These are phyloP conservation scores for Lentinula edodes DNA, from an alignment of 768 basidiomycete genomes.

Conservation along the genomic window DNA sequence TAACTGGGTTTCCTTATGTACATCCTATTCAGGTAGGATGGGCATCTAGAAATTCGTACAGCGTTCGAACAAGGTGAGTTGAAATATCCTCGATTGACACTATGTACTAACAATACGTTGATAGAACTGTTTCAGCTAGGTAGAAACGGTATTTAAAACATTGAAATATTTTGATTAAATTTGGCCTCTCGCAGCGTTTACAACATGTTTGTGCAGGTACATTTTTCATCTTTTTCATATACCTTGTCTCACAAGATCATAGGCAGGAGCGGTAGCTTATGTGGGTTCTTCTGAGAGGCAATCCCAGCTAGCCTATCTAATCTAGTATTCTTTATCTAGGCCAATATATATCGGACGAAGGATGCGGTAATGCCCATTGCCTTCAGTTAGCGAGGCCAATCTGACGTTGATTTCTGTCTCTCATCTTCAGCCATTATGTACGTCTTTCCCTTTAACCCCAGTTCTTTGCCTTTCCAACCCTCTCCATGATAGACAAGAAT, in stretches of 20 bases:
- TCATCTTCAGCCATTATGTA: constrained; percentile 26
- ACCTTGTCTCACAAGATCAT: neutral
- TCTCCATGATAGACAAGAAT: constrained; percentile 38
- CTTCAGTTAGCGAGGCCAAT: neutral
- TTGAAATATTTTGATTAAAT: neutral
- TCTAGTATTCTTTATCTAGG: constrained; percentile 20
- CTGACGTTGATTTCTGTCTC: neutral
- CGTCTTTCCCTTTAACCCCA: constrained; percentile 7
- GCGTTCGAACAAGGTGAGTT: constrained; percentile 48
- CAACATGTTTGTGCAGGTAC: constrained; percentile 56
- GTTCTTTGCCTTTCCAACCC: neutral
- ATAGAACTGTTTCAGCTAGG: constrained; percentile 37
- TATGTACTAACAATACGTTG: neutral
- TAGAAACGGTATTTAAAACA: neutral
- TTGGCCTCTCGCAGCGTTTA: constrained; percentile 31
- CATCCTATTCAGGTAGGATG: constrained; percentile 50
- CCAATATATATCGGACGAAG: constrained; percentile 50
- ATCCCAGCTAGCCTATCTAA: neutral
- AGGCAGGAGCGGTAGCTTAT: constrained; percentile 42
- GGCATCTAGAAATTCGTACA: constrained; percentile 56
- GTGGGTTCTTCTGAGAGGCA: constrained; percentile 19
- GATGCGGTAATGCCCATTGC: constrained; percentile 30
- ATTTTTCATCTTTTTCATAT: neutral
- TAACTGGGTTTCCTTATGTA: constrained; percentile 52
- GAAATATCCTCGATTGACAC: neutral